Conservation (phyloP, 768 basidiomycete genomes). For the Lentinula edodes region DNA sequence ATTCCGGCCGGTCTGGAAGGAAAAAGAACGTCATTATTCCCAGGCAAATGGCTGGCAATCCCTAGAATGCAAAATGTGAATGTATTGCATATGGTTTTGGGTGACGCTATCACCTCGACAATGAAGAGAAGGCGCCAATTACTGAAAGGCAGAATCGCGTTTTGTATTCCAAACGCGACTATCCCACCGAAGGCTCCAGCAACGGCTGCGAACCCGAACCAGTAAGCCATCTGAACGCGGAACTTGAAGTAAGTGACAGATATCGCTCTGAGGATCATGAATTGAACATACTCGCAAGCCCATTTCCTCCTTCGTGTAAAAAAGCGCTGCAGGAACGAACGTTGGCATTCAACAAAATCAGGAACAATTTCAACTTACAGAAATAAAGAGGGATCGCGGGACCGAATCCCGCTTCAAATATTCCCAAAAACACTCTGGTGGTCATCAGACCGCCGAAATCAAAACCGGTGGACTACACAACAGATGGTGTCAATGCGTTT, state of each 20-base stretch:
- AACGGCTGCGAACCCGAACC: slow-evolving; percentile 82
- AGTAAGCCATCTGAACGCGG: slow-evolving; percentile 52
- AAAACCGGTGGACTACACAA: slow-evolving; percentile 53
- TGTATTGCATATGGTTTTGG: neutral
- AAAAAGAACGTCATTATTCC: slow-evolving; percentile 50
- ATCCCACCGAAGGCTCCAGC: slow-evolving; percentile 85
- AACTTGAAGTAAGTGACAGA: neutral
- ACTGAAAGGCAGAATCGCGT: slow-evolving; percentile 41
- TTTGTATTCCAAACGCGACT: slow-evolving; percentile 74
- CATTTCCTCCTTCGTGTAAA: slow-evolving; percentile 71
- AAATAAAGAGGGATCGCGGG: slow-evolving; percentile 77
- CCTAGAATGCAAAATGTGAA: slow-evolving; percentile 29
- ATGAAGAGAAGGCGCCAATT: slow-evolving; percentile 69
- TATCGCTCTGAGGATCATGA: neutral
- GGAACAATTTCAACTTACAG: slow-evolving; percentile 37
- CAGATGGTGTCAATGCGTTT: neutral
- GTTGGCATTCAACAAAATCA: neutral
- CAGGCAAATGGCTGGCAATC: slow-evolving; percentile 60
- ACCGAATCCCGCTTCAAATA: slow-evolving; percentile 76
- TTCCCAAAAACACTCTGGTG: slow-evolving; percentile 57
- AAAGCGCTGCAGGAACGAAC: slow-evolving; percentile 46
- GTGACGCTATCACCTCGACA: slow-evolving; percentile 46
- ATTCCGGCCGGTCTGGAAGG: slow-evolving; percentile 70
- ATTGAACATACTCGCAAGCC: slow-evolving; percentile 51
- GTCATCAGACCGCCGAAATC: slow-evolving; percentile 54